Base-by-base conservation (phyloP, 2,329 filamentous ascomycete species). In the Talaromyces sp. region DNA sequence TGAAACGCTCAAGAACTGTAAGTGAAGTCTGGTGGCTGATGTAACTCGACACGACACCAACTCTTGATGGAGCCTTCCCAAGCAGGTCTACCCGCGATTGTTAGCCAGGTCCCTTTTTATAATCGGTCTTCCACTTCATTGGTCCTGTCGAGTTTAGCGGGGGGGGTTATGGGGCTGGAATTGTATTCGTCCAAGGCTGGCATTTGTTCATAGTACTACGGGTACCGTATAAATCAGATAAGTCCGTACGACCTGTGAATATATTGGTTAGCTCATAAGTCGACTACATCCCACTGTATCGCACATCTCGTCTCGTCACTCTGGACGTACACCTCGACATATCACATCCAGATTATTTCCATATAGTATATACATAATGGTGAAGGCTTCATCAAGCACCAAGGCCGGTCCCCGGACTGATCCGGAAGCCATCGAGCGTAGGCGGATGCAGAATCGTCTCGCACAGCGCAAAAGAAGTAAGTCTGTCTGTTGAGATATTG, bases 401-500 rank as follows among this genome's bases (percentile, higher is more conserved):
- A 65, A 62, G 33, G 27, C 39, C 24, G 64, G 64, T 22, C 43
- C 59, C 24, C 64, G 64, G 54, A 65, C 64, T 27, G 64, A 65
- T 13, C 64, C 64, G 22, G 64, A 65, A 54, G 64, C 64, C 31
- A 62, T 65, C 43, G 64, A 65, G 35, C 64, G 64, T 33, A 52
- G 64, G 22, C 59, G 64, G 59, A 65, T 65, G 64, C 64, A 65
- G 27, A 65, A 65, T 24, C 64, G 64, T 35, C 60, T 65, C 6
- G 64, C 64, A 22, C 64, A 65, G n/a, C 64, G 64, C 35, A 65
- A 65, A 59, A 47, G 64, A 43, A 52, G 64, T 65, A 47, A 62
- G 64, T 47, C 22, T 33, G 2, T 57, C 19, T 24, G 24, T 33
- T 37, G 39, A 47, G 24, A 54, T 19, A 10, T n/a, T 14, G 43